Evolutionary conservation across 768 basidiomycete genomes (phyloP).

Genomic region (Serendipita sp.): DNA sequence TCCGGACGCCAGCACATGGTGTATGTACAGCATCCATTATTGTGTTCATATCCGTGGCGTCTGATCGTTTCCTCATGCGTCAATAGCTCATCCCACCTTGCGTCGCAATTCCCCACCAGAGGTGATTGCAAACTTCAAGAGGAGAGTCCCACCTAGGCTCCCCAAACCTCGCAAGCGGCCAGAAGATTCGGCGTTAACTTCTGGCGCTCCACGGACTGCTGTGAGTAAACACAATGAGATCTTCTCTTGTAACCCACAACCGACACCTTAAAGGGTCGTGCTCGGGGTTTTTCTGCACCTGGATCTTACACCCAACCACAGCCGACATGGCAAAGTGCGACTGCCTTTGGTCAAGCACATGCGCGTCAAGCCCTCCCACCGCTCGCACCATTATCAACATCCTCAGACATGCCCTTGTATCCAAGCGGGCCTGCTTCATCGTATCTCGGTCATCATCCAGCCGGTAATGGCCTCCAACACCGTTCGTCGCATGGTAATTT

Average conservation of each 20-base stretch:
- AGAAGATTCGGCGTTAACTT: slow-evolving; percentile 35
- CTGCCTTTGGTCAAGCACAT: slow-evolving; percentile 38
- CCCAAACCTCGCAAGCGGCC: slow-evolving; percentile 79
- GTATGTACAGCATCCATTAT: slow-evolving; percentile 34
- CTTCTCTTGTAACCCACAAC: slow-evolving; percentile 23
- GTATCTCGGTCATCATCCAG: slow-evolving; percentile 6
- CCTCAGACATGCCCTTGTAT: slow-evolving; percentile 37
- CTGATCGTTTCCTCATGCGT: neutral
- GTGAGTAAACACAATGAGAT: slow-evolving; percentile 38
- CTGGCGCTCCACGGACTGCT: slow-evolving; percentile 53
- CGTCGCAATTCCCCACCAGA: slow-evolving; percentile 82
- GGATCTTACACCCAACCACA: slow-evolving; percentile 61
- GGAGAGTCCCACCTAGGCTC: slow-evolving; percentile 83
- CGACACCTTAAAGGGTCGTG: slow-evolving; percentile 41
- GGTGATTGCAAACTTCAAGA: slow-evolving; percentile 87
- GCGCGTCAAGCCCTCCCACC: slow-evolving; percentile 35
- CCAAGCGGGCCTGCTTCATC: slow-evolving; percentile 4
- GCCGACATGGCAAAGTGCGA: slow-evolving; percentile 28
- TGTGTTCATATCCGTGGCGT: neutral
- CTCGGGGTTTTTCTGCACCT: slow-evolving; percentile 62
- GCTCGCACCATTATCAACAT: slow-evolving; percentile 71
- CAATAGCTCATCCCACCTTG: slow-evolving; percentile 73
- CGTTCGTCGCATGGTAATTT: slow-evolving; percentile 7
- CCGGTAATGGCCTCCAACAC: slow-evolving; percentile 5
- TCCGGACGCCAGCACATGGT: slow-evolving; percentile 94